A percentile compares a stretch with the other conserved stretches of the same genome.
phyloP scores from a whole-genome alignment of 2,329 filamentous ascomycete genomes.

The Cladorrhinum sp. region DNA sequence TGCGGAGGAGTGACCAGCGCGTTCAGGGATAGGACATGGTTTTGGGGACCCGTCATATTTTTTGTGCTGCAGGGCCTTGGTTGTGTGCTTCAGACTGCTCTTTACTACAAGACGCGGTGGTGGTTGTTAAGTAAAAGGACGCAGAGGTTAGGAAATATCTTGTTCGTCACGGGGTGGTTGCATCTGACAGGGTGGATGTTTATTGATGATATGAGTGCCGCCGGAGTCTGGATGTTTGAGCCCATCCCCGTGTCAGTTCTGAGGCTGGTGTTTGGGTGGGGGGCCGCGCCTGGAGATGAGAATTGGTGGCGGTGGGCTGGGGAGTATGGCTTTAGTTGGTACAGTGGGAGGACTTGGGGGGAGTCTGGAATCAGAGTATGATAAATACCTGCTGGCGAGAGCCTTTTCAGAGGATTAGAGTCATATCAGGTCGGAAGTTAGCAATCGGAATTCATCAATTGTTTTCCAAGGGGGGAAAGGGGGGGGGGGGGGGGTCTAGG shows the following conservation, averaged over 20 bases:
- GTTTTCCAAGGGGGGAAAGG: too few relatives aligned
- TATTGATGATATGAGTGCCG: conserved; percentile 71
- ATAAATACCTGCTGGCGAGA: neutral
- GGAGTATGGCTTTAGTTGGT: conserved; percentile 51
- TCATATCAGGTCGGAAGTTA: neutral
- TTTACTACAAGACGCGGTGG: conserved; percentile 31
- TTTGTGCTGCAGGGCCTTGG: conserved; percentile 70
- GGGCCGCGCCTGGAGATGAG: conserved; percentile 49
- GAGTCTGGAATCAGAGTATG: conserved; percentile 38
- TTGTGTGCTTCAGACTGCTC: conserved; percentile 56
- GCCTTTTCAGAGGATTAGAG: too few relatives aligned
- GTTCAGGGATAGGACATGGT: conserved; percentile 45
- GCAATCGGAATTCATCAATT: neutral
- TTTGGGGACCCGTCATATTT: conserved; percentile 61
- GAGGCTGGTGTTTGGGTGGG: conserved; percentile 60
- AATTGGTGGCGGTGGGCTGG: conserved; percentile 66
- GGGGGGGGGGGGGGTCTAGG: too few relatives aligned
- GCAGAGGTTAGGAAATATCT: conserved; percentile 56
- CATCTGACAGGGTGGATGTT: conserved; percentile 62
- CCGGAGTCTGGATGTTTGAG: conserved; percentile 77
- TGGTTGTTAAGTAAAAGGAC: conserved; percentile 38
- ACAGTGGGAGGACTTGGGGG: conserved; percentile 63
- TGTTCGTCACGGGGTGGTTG: conserved; percentile 65
- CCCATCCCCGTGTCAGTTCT: conserved; percentile 73
- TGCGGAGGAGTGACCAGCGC: conserved; percentile 63